A percentile compares a stretch with the other conserved stretches of the same genome.
Conservation (phyloP, 345 rosid genomes). For the Cardamine chenopodiifolia region DNA sequence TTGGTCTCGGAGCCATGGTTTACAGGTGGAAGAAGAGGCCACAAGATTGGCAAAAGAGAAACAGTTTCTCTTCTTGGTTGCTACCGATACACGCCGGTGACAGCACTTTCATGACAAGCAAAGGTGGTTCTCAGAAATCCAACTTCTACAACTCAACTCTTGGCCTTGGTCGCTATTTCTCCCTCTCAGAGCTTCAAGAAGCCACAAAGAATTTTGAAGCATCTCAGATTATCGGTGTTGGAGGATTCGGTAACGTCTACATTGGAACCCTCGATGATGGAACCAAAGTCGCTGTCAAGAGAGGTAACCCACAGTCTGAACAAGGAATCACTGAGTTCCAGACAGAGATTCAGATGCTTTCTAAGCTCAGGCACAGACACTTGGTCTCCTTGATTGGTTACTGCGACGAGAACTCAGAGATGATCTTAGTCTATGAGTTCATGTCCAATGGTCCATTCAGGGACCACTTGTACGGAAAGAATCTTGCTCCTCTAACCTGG, state of each 20-base stretch:
- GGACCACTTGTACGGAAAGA: slow-evolving; percentile 76
- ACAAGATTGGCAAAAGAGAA: slow-evolving; percentile 81
- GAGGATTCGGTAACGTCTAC: slow-evolving; percentile 86
- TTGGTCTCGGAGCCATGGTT: slow-evolving; percentile 85
- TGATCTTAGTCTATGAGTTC: slow-evolving; percentile 83
- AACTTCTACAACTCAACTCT: slow-evolving; percentile 56
- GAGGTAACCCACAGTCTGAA: slow-evolving; percentile 89
- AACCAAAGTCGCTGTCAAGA: slow-evolving; percentile 75
- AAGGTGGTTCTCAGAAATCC: slow-evolving; percentile 62
- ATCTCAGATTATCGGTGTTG: slow-evolving; percentile 66
- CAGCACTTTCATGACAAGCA: slow-evolving; percentile 66
- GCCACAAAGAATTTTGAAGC: slow-evolving; percentile 73
- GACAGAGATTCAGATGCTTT: slow-evolving; percentile 85
- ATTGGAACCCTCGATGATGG: slow-evolving; percentile 64
- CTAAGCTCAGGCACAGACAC: slow-evolving; percentile 84
- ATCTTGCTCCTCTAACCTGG: slow-evolving; percentile 68
- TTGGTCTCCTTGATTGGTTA: slow-evolving; percentile 82
- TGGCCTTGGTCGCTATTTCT: slow-evolving; percentile 72
- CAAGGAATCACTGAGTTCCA: slow-evolving; percentile 86
- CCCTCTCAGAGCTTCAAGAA: slow-evolving; percentile 71
- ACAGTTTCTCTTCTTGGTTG: slow-evolving; percentile 84
- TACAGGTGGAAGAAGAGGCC: slow-evolving; percentile 79
- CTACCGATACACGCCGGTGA: slow-evolving; percentile 77
- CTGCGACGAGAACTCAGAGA: slow-evolving; percentile 75
- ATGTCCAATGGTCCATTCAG: slow-evolving; percentile 82